phyloP scores from a whole-genome alignment of 148 eudicot genomes.

The Vaccinium macrocarpon region DNA sequence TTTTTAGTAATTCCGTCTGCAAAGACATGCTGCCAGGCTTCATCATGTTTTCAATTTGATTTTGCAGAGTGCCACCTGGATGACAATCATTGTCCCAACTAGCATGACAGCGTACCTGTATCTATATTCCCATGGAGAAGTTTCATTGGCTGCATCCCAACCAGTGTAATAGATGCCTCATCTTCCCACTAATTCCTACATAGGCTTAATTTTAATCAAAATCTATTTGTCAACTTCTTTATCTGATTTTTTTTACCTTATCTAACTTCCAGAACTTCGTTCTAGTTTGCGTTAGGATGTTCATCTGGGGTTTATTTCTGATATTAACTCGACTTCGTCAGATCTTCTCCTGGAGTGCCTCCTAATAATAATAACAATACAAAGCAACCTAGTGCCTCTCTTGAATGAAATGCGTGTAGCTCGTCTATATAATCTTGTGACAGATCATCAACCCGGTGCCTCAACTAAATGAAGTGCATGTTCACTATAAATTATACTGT shows the following conservation, averaged over 20 bases:
- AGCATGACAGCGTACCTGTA: constrained; percentile 99
- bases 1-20: not conserved
- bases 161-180: constrained; percentile 99
- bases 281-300: not conserved
- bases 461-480: not conserved
- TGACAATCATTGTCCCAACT: constrained; percentile 94
- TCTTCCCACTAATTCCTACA: constrained; percentile 21
- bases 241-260: not conserved
- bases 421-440: not conserved
- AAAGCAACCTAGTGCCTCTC: not conserved
- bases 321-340: not conserved
- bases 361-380: not conserved
- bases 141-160: constrained; percentile 95
- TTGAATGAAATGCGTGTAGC: not conserved
- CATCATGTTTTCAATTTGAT: constrained; percentile 17
- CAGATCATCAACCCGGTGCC: not conserved
- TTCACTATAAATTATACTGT: not conserved
- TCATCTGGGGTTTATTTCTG: not conserved
- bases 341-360: not conserved
- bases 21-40: not conserved
- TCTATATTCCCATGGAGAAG: constrained; percentile 98
- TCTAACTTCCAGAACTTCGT: not conserved
- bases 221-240: not conserved
- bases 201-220: not conserved
- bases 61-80: constrained; percentile 97